Percentiles rank a stretch among this genome's conserved stretches.
phyloP scores from a whole-genome alignment of 192 early-diverging fungal genomes.

The Entomortierella chlamydospora region DNA sequence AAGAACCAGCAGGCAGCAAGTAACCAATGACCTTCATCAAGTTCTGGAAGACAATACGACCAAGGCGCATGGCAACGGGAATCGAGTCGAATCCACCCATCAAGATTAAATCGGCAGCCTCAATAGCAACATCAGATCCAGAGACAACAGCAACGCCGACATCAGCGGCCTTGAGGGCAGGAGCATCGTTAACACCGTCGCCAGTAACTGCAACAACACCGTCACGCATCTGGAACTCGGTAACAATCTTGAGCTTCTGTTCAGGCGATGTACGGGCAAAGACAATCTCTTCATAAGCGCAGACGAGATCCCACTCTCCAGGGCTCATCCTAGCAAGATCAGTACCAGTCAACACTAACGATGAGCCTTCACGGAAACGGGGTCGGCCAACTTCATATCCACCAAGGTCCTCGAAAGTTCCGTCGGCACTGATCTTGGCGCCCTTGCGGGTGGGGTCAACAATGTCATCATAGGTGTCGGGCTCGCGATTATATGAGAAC shows the following conservation, averaged over 20 bases:
- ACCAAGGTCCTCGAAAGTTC: conserved; percentile 11
- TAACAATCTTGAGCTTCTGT: conserved; percentile 79
- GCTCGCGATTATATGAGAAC: conserved; percentile 53
- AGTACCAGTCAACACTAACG: conserved; percentile 74
- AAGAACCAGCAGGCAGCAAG: conserved; percentile 80
- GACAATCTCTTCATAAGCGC: conserved; percentile 79
- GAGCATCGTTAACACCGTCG: conserved; percentile 94
- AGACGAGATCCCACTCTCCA: conserved; percentile 78
- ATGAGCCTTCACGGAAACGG: conserved; percentile 27
- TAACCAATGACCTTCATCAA: conserved; percentile 89
- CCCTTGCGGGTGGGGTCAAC: conserved; percentile 28
- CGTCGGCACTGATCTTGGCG: conserved; percentile 26
- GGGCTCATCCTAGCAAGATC: conserved; percentile 71
- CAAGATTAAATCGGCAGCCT: conserved; percentile 75
- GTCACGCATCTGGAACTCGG: conserved; percentile 78
- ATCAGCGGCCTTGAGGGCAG: conserved; percentile 89
- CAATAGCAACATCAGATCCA: conserved; percentile 85
- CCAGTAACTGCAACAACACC: conserved; percentile 88
- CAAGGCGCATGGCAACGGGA: conserved; percentile 80
- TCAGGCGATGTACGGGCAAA: conserved; percentile 94
- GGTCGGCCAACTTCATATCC: conserved; percentile 31
- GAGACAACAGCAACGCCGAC: conserved; percentile 91
- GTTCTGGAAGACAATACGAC: conserved; percentile 89
- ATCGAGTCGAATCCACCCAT: conserved; percentile 60
- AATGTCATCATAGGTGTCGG: conserved; percentile 54